Evolutionary conservation across 805 yeast genomes (phyloP), one percentile per base, ranked within the genome.

Genomic region (Sugiyamaella marilandica): DNA sequence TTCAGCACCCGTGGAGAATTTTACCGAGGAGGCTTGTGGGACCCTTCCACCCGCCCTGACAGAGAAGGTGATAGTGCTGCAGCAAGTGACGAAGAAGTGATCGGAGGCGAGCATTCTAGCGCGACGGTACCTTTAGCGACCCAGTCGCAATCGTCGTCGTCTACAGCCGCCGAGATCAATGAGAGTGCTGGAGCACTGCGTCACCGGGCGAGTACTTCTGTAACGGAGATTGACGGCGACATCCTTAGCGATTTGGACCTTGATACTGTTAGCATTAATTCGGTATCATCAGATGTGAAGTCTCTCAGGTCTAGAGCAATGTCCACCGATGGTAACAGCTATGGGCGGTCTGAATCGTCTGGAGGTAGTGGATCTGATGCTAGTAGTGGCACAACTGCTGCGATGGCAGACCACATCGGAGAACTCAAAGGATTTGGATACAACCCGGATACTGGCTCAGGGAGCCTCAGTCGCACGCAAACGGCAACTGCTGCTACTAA

Each of bases 21-120:
- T 11, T 94, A 82, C 66, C 78, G 97, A 57, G 99, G 97, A 48
- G 99, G 99, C 14, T 81, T 92, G 21, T 92, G 98, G 98, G 90
- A 85, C 57, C 73, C 74, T 19, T 52, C 68, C 0, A 62, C 45
- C 1, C 62, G 73, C 44, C 59, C 63, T 9, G 46, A 35, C 14
- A 50, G 43, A 29, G 52, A 14, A n/a, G 49, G 41, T 13, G 35
- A 16, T 19, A 11, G 24, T 10, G 16, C 19, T 16, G 24, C 16
- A 4, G 21, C 47, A 5, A 18, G 10, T 9, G 19, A 37, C 18
- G 43, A 13, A 16, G 43, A 39, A 5, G 5, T 14, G 13, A 5
- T 10, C 13, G 5, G 8, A 5, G 21, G 21, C 11, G 13, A 14
- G 16, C 24, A 4, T 16, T 21, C 13, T 10, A 5, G 24, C 5